Base-by-base conservation (phyloP, 768 basidiomycete species). In the Udeniomyces megalosporus region DNA sequence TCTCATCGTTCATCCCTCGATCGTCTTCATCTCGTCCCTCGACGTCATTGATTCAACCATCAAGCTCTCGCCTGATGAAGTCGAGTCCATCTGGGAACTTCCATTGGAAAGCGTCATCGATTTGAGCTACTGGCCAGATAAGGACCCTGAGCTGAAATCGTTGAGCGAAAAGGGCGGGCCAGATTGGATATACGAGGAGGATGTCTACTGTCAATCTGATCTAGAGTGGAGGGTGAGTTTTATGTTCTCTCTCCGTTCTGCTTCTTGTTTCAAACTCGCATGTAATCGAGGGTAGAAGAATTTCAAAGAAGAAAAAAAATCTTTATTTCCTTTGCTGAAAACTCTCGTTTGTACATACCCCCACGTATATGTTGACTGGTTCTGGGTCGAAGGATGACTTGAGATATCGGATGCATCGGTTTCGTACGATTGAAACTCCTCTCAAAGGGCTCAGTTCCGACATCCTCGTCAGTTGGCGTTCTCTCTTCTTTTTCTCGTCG, bases 361-460 rank as follows among this genome's bases (percentile, higher is more conserved):
- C n/a, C n/a, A n/a, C n/a, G n/a, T n/a, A n/a, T n/a, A n/a, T n/a
- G n/a, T n/a, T n/a, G n/a, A n/a, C n/a, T n/a, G n/a, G 22, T 8
- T 6, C 22, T 10, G 26, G 26, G 6, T 32, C n/a, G 15, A 35
- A 64, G 62, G 42, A 53, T n/a, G 38, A 38, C 31, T 24, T 42
- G 14, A 42, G 47, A 10, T 65, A 65, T 35, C 29, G 63, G 12
- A 65, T 65, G 63, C 63, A 65, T 26, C 50, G 63, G 3, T 65
- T 65, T 47, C 57, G 58, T 14, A 60, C 63, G 15, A 47, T 42
- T 10, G 28, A 59, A 22, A 65, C 63, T 0, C 63, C 63, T 17
- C 42, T 65, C 58, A 65, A 65, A 38, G 63, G 58, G 26, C 63
- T 65, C 24, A 54, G 56, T 0, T 59, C 58, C 5, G 63, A 65